phyloP scores from a whole-genome alignment of 768 basidiomycete species.

The Tricholoma matsutake region DNA sequence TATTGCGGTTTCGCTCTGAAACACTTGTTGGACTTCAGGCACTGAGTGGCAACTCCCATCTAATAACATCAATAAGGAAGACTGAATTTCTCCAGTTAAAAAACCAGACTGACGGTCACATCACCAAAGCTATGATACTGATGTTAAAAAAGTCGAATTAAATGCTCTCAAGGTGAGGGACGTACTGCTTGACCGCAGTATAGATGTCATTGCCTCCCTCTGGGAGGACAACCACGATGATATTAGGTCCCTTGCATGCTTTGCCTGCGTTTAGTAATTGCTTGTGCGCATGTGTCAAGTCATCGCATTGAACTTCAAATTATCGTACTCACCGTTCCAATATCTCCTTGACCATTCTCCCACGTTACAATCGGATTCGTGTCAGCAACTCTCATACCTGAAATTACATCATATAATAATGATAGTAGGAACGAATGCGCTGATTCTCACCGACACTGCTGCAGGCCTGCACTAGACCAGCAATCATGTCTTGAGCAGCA shows the following conservation, averaged over 20 bases:
- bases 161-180: constrained; percentile 9
- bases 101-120: constrained; percentile 21
- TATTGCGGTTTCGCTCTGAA: constrained; percentile 68
- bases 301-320: background rate
- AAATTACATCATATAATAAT: constrained; percentile 5
- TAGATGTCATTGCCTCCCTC: constrained; percentile 74
- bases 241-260: constrained; percentile 48
- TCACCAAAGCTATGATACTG: constrained; percentile 52
- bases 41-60: constrained; percentile 80
- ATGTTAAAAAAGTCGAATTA: background rate
- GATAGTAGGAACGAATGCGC: constrained; percentile 39
- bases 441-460: constrained; percentile 53
- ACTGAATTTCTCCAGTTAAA: background rate
- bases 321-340: constrained; percentile 33
- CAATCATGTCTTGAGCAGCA: constrained; percentile 46
- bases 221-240: constrained; percentile 70
- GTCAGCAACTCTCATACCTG: constrained; percentile 59
- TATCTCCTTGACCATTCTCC: constrained; percentile 57
- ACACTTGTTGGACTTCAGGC: constrained; percentile 65
- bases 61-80: constrained; percentile 21
- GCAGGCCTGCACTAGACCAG: constrained; percentile 47
- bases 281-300: constrained; percentile 7
- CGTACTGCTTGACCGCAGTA: constrained; percentile 75
- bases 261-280: constrained; percentile 51
- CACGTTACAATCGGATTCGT: constrained; percentile 43